Base-by-base conservation (phyloP, 1,139 yeast genomes). In the Scheffersomyces lignicola region DNA sequence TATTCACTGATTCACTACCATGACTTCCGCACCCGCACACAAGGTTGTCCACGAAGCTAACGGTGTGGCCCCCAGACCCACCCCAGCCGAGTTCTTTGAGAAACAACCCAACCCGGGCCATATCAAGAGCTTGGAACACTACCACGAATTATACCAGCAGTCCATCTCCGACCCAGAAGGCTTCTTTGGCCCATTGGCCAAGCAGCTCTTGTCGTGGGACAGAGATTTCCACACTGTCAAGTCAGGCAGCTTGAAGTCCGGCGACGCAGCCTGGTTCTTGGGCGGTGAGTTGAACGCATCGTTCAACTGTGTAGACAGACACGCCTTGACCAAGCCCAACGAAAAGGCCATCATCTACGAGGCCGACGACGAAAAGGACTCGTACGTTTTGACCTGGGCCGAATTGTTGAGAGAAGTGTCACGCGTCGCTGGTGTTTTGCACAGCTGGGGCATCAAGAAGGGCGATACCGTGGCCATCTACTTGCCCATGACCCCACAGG, bases 381-480 rank as follows among this genome's bases (percentile, higher is more conserved):
- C 81, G 49, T 73, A 78, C 55, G 72, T 65, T 41, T 73, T 90
- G 59, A 88, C 97, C 28, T 92, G 78, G 62, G 88, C 85, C 42
- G 94, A 92, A 68, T 77, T 92, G 48, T 76, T 90, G 57, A 78
- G 84, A 51, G 90, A 88, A 57, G 96, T 92, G 27, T 83, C 88
- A 48, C 79, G 83, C 56, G 87, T 87, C 34, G 96, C 97, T 15
- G 95, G 90, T 54, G 87, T 89, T 23, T 76, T 92, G 59, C 66
- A 77, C 54, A 72, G 81, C 36, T 87, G 95, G 88, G 97, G 97
- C 44, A 82, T 92, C 52, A 64, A 71, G 49, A 87, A 87, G 63
- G 97, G 98, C 59, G 98, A 92, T 60, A 87, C 95, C 29, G 97
- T 92, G 41, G 97, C 97, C 43, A 83, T 92, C 48, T 92, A 92